Base-by-base conservation (phyloP, 73 alveolate genomes). In the Paraurostyla sp. region DNA sequence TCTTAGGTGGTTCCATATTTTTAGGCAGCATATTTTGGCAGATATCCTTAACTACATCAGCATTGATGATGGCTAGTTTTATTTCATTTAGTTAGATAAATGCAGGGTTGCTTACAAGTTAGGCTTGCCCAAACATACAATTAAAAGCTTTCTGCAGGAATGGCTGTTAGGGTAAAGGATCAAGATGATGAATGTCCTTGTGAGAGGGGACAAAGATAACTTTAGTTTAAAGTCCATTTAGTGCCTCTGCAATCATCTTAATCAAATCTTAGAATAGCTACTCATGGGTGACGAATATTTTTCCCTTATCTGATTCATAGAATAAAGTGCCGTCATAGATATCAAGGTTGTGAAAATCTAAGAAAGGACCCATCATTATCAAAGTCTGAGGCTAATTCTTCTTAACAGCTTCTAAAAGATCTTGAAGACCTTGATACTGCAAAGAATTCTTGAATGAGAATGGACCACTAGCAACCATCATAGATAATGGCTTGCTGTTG, bases 341-440 rank as follows among this genome's bases (percentile, higher is more conserved):
- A 25, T 46, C 80, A n/a, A 20, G 35, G 46, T 89, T 68, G 38
- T 35, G 48, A 30, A 57, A 57, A 49, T 89, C 94, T n/a, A 89
- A 60, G 51, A 89, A 89, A 13, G 94, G 94, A 0, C 94, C 94
- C 65, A 57, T 4, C n/a, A 89, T 25, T 6, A 89, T 80, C 3
- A 80, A 59, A 18, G 85, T 71, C 15, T 89, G 83, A 33, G 94
- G 94, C 36, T 80, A 42, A 4, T 80, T 63, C 71, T 75, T 48
- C 42, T 63, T 89, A 16, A 81, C 84, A 16, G 25, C 45, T 0
- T 62, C 42, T 20, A 80, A 54, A 16, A 89, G 23, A 20, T 89
- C 90, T 54, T 63, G 57, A 0, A 89, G 76, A 16, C 80, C 76
- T 7, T 76, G 16, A 50, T 45, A 89, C 18, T 49, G 11, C 30